Percentiles rank a stretch among this genome's conserved stretches.
Evolutionary conservation across 495 filamentous ascomycete species (phyloP).

Genomic region (Tetracladium setigerum): DNA sequence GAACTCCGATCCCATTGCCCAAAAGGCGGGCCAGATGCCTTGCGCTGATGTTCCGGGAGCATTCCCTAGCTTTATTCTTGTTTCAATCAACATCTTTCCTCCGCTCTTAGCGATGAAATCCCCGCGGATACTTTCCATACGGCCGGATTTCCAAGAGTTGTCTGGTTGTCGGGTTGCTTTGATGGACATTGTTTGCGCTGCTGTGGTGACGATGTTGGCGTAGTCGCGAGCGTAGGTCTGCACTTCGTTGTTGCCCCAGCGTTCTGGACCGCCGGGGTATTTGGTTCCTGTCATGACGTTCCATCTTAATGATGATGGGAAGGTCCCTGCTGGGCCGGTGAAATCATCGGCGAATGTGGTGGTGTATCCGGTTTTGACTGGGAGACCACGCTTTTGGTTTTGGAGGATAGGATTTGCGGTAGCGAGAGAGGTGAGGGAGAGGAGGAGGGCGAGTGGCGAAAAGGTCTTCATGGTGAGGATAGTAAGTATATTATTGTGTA

Average conservation of each 20-base stretch:
- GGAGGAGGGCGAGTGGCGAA: too few relatives aligned
- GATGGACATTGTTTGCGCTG: conserved; percentile 13
- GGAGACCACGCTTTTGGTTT: neutral
- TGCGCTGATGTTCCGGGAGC: conserved; percentile 14
- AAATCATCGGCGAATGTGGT: conserved; percentile 19
- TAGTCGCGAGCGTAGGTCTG: conserved; percentile 22
- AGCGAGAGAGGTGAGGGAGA: too few relatives aligned
- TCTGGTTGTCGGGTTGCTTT: conserved; percentile 11
- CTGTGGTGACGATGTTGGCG: conserved; percentile 21
- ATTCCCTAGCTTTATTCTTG: conserved; percentile 18
- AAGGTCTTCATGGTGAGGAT: too few relatives aligned
- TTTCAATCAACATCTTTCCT: conserved; percentile 19
- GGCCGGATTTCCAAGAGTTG: conserved; percentile 20
- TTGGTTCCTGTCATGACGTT: conserved; percentile 18
- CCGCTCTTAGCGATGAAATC: conserved; percentile 16
- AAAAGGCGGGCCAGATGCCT: conserved; percentile 28
- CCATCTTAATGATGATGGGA: conserved; percentile 16
- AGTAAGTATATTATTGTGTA: too few relatives aligned
- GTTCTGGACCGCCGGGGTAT: conserved; percentile 22
- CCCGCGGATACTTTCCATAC: conserved; percentile 17
- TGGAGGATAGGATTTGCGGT: too few relatives aligned
- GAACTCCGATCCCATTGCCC: conserved; percentile 21
- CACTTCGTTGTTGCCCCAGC: conserved; percentile 28
- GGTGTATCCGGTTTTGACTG: conserved; percentile 14
- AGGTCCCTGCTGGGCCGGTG: conserved; percentile 8